phyloP scores from a whole-genome alignment of 202 grass and related monocot species.

The Thinopyrum obtusiflorum region DNA sequence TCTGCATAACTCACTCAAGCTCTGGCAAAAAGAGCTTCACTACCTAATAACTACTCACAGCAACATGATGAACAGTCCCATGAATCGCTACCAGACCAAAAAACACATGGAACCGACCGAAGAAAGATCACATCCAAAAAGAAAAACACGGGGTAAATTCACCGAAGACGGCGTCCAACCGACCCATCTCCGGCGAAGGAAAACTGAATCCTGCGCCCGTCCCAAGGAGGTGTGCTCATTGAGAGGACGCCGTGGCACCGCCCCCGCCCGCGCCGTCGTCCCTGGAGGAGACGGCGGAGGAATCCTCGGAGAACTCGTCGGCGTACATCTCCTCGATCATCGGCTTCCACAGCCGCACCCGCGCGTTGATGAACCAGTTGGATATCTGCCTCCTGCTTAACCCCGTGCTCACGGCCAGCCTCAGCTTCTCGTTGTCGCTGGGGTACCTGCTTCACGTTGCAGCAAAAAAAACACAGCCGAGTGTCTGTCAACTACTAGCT shows the following conservation, averaged over 20 bases:
- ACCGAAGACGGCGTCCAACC: not conserved
- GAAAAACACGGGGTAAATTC: not conserved
- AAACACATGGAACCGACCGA: not conserved
- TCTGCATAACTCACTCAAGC: too few species aligned
- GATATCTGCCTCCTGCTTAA: constrained; percentile 78
- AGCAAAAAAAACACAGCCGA: not conserved
- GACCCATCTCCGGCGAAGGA: not conserved
- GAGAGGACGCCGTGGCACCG: not conserved
- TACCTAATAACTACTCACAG: not conserved
- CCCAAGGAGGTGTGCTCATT: not conserved
- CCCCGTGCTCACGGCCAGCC: constrained; percentile 74
- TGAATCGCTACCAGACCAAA: not conserved
- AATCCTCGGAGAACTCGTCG: constrained; percentile 46
- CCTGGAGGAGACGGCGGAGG: not conserved
- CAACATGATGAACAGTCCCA: not conserved
- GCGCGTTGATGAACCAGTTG: constrained; percentile 80
- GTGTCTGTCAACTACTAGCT: not conserved
- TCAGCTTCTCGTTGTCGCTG: constrained; percentile 78
- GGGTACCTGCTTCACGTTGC: constrained; percentile 61
- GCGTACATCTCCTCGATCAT: constrained; percentile 79
- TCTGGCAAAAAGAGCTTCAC: not conserved
- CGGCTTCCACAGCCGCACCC: constrained; percentile 75
- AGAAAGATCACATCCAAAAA: not conserved
- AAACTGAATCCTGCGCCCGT: not conserved
- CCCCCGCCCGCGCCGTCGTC: not conserved